Base-by-base conservation (phyloP, 352 stramenopile species). In the Pythium plurisporium region DNA sequence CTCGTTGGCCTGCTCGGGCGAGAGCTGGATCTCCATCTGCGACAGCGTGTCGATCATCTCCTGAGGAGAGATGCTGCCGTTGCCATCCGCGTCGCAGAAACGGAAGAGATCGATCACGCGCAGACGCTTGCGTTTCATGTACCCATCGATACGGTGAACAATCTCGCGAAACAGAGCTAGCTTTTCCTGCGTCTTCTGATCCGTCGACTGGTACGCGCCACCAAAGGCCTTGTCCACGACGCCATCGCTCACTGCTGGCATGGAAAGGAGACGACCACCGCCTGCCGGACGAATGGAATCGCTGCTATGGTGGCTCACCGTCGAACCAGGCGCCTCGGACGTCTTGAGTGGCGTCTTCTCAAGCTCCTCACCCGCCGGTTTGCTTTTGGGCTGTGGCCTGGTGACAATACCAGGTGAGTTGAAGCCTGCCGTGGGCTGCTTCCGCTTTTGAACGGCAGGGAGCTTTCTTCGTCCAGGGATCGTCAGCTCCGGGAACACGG, bases 11-110 rank as follows among this genome's bases (percentile, higher is more conserved):
- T 93, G 78, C 41, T 84, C 69, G 2, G 75, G 43, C 22, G 78
- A 76, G 14, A 92, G 68, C 47, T 90, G 81, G 49, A 91, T 92
- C 52, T 93, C 81, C 80, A 93, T 89, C 49, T 91, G 81, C 15
- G 80, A 83, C 5, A 94, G 63, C 52, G 82, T 90, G 51, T 91
- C 81, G 55, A 93, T 80, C 80, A 93, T 87, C 40, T 92, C 82
- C 52, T 83, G 61, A 2, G 77, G 72, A 25, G 82, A 91, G 51
- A 93, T 93, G 38, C 76, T 89, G 8, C 77, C 79, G 34, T 89
- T 91, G 38, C 79, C 73, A 41, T 94, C 82, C 2, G 80, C 73
- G 44, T 94, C 84, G 23, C 82, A 94, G 48, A 89, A 92, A n/a
- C 80, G 82, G 56, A 92, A 92, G 20, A 94, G 69, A 43, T 92